Evolutionary conservation across 2,329 filamentous ascomycete species (phyloP).

Genomic region (Aurifilum marmelostoma): DNA sequence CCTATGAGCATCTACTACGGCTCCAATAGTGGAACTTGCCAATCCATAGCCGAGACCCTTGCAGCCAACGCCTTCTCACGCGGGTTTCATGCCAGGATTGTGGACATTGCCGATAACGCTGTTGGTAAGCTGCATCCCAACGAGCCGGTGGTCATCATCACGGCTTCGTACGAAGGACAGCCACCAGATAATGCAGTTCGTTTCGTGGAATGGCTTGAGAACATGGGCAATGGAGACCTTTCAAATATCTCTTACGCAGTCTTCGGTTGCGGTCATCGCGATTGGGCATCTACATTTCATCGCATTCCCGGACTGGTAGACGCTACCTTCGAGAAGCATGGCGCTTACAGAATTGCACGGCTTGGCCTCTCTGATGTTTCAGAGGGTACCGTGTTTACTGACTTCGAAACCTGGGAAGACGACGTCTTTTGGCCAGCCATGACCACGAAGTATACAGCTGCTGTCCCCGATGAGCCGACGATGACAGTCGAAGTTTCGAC

Average conservation of each 20-base stretch:
- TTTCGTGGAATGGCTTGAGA: neutral
- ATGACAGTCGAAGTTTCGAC: neutral
- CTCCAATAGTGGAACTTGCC: neutral
- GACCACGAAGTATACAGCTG: neutral
- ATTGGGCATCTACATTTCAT: constrained; percentile 3
- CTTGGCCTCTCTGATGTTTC: constrained; percentile 1
- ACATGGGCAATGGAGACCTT: neutral
- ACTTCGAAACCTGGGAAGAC: constrained; percentile 3
- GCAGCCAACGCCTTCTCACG: neutral
- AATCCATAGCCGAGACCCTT: neutral
- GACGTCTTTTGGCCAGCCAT: neutral
- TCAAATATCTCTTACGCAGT: neutral
- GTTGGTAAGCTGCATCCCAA: neutral
- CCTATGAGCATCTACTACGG: neutral
- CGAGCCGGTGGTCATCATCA: neutral
- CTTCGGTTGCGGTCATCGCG: neutral
- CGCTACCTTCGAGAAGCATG: neutral
- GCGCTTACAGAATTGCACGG: neutral
- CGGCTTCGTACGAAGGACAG: neutral
- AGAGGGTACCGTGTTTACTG: neutral
- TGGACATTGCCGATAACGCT: neutral
- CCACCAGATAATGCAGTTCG: neutral
- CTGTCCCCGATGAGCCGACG: neutral
- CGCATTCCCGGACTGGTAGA: neutral
- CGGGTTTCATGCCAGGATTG: neutral